Percentiles rank a stretch among this genome's conserved stretches.
These are phyloP conservation scores for Heritiera fomes DNA, from an alignment of 345 rosid genomes.

Conservation along the genomic window DNA sequence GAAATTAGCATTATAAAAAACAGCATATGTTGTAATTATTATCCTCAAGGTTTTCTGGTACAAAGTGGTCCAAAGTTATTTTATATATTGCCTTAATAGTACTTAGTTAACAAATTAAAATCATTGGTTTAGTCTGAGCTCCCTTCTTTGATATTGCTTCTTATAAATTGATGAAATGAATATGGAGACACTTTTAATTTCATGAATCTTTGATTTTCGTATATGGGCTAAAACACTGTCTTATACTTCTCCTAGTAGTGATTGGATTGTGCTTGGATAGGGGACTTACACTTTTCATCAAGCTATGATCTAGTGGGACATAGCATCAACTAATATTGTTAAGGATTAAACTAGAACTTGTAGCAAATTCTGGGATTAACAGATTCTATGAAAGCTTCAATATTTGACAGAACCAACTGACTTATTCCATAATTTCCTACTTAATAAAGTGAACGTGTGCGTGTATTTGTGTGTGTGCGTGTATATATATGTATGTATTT, in stretches of 20 bases:
- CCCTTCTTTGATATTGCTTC: constrained; percentile 5
- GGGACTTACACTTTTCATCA: background rate
- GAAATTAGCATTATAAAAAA: background rate
- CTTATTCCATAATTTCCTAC: too few relatives aligned
- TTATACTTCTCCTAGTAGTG: background rate
- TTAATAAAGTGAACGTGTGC: background rate
- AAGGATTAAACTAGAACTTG: background rate
- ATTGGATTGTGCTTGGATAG: background rate
- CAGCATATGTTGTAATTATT: background rate
- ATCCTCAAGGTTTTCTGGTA: background rate
- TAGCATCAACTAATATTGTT: background rate
- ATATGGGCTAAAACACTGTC: background rate
- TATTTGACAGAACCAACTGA: background rate
- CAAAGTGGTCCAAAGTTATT: background rate
- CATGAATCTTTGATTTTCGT: background rate
- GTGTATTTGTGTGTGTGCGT: too few relatives aligned
- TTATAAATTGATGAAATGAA: background rate
- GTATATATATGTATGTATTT: too few relatives aligned
- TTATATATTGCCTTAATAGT: background rate
- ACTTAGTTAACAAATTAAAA: background rate
- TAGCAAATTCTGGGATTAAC: too few relatives aligned
- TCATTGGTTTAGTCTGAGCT: background rate
- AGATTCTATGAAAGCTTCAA: background rate
- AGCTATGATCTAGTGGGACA: background rate
- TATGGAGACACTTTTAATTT: background rate